Evolutionary conservation across 2,329 filamentous ascomycete species (phyloP).

Genomic region (Trichoderma endophyticum): DNA sequence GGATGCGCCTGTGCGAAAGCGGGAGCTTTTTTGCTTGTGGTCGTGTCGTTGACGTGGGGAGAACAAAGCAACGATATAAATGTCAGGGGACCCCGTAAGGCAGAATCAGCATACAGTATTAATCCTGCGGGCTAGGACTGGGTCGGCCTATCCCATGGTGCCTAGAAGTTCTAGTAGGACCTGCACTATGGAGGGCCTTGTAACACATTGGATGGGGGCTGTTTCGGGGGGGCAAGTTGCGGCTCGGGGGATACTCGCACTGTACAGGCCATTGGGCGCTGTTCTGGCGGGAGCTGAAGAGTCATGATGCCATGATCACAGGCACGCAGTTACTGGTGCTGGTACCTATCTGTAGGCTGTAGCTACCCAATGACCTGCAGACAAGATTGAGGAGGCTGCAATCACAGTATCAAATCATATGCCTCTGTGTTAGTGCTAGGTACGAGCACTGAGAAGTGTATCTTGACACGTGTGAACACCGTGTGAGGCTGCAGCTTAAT

Average conservation of each 20-base stretch:
- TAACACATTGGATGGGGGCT: background rate
- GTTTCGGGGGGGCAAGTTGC: background rate
- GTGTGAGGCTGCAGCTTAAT: background rate
- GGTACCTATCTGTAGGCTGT: background rate
- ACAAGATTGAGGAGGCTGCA: background rate
- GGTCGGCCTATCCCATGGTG: background rate
- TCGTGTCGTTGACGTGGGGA: conserved; percentile 21
- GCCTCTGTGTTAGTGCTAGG: background rate
- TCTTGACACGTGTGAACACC: conserved; percentile 14
- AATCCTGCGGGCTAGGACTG: background rate
- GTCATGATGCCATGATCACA: background rate
- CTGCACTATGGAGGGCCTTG: background rate
- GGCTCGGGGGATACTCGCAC: background rate
- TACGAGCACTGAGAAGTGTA: background rate
- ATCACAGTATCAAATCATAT: background rate
- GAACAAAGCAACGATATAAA: conserved; percentile 6
- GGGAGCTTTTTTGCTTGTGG: conserved; percentile 22
- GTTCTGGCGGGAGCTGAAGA: conserved; percentile 1
- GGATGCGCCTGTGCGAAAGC: conserved; percentile 19
- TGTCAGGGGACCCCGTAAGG: conserved; percentile 18
- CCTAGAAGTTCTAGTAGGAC: background rate
- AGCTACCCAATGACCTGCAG: too few relatives aligned
- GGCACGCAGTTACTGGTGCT: background rate
- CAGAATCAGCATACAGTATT: conserved; percentile 18
- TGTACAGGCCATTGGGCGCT: background rate